Evolutionary conservation across 2,329 filamentous ascomycete species (phyloP).

Genomic region (Penicillium freii): DNA sequence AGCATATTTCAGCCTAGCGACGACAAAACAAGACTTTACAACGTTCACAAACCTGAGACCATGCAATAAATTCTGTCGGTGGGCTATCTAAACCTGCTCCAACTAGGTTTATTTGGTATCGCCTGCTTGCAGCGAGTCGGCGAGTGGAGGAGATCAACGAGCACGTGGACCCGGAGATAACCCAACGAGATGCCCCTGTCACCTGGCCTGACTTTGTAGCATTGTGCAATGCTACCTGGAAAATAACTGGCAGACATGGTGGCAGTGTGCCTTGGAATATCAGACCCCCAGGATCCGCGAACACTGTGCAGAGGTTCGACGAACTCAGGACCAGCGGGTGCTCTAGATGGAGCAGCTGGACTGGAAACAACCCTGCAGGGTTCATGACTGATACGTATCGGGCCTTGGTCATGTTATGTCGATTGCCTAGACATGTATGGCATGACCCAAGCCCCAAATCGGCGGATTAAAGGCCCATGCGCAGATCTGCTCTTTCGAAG

Average conservation of each 20-base stretch:
- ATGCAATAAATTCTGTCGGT: not conserved
- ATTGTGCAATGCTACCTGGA: not conserved
- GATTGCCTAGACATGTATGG: not conserved
- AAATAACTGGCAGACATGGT: not conserved
- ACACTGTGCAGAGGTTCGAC: not conserved
- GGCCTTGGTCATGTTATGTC: not conserved
- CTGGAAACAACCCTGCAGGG: no score
- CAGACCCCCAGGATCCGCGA: not conserved
- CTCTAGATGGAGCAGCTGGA: not conserved
- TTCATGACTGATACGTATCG: not conserved
- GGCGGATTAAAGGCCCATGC: not conserved
- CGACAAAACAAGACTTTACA: slow-evolving; percentile 2
- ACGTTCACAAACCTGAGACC: not conserved
- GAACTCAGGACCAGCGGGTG: not conserved
- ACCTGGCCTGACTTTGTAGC: not conserved
- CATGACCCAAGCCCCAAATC: not conserved
- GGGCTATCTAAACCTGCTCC: slow-evolving; percentile 3
- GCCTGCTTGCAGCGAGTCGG: not conserved
- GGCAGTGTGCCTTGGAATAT: not conserved
- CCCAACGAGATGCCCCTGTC: not conserved
- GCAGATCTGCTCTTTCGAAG: not conserved
- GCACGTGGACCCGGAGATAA: not conserved
- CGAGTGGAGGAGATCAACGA: not conserved
- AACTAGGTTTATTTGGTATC: not conserved
- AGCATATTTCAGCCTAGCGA: slow-evolving; percentile 5